These are phyloP conservation scores for Handroanthus guayacan DNA, from an alignment of 257 asterid genomes.

Conservation along the genomic window DNA sequence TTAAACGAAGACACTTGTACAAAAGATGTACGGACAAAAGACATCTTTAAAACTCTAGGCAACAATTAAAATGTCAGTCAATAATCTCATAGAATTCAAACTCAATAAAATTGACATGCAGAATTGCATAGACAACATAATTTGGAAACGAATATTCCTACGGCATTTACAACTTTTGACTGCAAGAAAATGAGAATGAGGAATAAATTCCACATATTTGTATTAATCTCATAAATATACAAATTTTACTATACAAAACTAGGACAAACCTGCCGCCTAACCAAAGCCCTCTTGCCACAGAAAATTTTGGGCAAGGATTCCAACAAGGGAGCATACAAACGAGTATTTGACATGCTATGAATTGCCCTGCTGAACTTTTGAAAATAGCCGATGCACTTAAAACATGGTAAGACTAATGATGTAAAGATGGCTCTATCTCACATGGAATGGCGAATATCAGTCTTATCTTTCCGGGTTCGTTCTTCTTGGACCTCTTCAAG, in stretches of 20 bases:
- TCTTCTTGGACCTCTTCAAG: constrained; percentile 90
- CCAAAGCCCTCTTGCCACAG: constrained; percentile 35
- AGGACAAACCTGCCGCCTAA: constrained; percentile 27
- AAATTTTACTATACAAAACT: constrained; percentile 49
- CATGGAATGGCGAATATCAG: constrained; percentile 79
- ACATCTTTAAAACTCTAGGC: too few relatives aligned
- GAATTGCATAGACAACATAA: not conserved
- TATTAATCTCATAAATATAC: constrained; percentile 40
- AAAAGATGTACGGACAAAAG: too few relatives aligned
- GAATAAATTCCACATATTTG: constrained; percentile 37
- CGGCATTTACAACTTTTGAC: constrained; percentile 33
- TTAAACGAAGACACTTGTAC: too few relatives aligned
- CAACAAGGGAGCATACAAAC: constrained; percentile 37
- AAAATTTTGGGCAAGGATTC: constrained; percentile 39
- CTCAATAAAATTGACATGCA: not conserved
- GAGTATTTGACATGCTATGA: constrained; percentile 25
- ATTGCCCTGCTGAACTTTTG: constrained; percentile 20
- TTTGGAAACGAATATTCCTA: constrained; percentile 21
- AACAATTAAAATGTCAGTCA: not conserved
- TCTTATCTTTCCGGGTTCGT: constrained; percentile 56
- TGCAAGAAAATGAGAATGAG: not conserved
- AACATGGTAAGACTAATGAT: constrained; percentile 7
- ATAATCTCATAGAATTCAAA: not conserved
- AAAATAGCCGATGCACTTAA: constrained; percentile 24
- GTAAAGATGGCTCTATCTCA: constrained; percentile 32